phyloP scores from a whole-genome alignment of 768 basidiomycete species.

The Panellus pusillus region DNA sequence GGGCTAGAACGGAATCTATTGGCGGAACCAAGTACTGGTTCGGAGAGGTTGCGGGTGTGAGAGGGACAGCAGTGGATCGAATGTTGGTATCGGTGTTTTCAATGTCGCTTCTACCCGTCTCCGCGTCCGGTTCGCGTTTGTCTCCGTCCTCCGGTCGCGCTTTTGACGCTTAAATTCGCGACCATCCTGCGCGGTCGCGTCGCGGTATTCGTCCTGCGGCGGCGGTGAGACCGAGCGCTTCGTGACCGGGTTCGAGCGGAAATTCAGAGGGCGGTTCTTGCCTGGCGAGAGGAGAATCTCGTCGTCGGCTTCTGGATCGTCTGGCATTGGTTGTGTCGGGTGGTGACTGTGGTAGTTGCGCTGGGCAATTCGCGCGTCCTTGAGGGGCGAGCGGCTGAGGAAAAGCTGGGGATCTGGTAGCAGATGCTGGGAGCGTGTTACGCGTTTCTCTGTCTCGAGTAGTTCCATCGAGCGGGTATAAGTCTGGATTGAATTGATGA shows the following conservation, averaged over 20 bases:
- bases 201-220: slow-evolving; percentile 18
- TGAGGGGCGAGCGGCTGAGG: slow-evolving; percentile 49
- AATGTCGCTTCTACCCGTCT: slow-evolving; percentile 12
- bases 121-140: not conserved
- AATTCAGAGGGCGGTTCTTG: slow-evolving; percentile 27
- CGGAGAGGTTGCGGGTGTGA: slow-evolving; percentile 39
- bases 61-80: slow-evolving; percentile 15
- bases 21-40: slow-evolving; percentile 27
- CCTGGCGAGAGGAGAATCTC: slow-evolving; percentile 48
- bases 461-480: slow-evolving; percentile 15
- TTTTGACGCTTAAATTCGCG: slow-evolving; percentile 17
- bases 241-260: slow-evolving; percentile 22
- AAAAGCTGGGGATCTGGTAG: slow-evolving; percentile 48
- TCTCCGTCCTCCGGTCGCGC: slow-evolving; percentile 14
- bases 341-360: slow-evolving; percentile 25
- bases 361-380: slow-evolving; percentile 45
- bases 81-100: slow-evolving; percentile 17
- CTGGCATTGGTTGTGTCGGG: slow-evolving; percentile 9
- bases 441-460: slow-evolving; percentile 33
- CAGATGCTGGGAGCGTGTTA: slow-evolving; percentile 54
- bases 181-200: slow-evolving; percentile 4
- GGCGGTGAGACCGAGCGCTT: slow-evolving; percentile 42
- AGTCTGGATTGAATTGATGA: not conserved
- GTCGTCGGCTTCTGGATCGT: slow-evolving; percentile 41
- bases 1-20: slow-evolving; percentile 25